phyloP scores from a whole-genome alignment of 305 asterid species.

The Solanum chacoense region DNA sequence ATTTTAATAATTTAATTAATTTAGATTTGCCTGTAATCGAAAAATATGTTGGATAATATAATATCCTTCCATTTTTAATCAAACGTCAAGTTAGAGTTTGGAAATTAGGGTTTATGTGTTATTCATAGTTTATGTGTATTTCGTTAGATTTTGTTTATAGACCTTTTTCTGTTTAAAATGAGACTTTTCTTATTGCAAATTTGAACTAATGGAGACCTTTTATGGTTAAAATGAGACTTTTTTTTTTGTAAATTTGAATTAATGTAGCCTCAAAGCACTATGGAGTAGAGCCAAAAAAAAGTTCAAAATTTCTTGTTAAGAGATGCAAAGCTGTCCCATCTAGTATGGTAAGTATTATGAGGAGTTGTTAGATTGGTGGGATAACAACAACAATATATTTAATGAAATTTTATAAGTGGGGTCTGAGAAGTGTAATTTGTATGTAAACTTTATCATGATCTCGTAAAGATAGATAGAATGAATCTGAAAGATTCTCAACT shows the following conservation, averaged over 20 bases:
- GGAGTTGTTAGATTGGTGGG: neutral
- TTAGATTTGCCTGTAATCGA: neutral
- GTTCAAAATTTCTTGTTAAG: no score
- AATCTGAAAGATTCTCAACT: neutral
- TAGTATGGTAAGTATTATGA: neutral
- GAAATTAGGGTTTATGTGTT: neutral
- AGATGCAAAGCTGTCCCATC: neutral
- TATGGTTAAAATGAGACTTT: no score
- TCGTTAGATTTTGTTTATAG: neutral
- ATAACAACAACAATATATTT: no score
- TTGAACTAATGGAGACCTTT: no score
- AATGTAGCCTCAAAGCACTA: neutral
- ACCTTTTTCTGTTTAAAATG: neutral
- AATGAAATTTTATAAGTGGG: neutral
- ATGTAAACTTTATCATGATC: neutral
- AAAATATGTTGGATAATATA: neutral
- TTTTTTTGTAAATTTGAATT: no score
- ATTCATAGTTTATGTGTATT: neutral
- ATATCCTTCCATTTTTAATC: neutral
- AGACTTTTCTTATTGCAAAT: neutral
- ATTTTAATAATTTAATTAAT: neutral
- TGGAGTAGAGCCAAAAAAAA: neutral
- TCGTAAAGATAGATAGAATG: neutral
- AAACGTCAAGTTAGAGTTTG: neutral
- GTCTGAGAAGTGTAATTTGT: no score